These are phyloP conservation scores for Diospyros kaki DNA, from an alignment of 148 eudicot genomes.

Conservation along the genomic window DNA sequence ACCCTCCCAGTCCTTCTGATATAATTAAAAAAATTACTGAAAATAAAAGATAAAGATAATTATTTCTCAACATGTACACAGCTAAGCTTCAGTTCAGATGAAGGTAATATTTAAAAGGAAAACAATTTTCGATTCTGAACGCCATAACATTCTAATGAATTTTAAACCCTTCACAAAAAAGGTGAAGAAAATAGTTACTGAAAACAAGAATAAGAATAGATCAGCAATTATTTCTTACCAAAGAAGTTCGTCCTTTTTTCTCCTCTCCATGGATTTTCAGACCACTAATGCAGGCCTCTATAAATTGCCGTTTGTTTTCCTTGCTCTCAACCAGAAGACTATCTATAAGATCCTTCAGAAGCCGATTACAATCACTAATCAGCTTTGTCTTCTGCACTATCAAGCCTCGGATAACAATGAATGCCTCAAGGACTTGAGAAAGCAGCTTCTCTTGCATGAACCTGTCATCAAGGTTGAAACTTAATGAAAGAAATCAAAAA, in stretches of 20 bases:
- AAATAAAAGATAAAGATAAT: too few species aligned
- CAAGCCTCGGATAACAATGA: conserved; percentile 88
- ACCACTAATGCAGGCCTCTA: conserved; percentile 87
- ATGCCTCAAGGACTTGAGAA: conserved; percentile 93
- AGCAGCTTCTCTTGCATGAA: conserved; percentile 88
- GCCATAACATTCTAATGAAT: background rate
- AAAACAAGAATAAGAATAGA: background rate
- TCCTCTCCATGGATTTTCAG: conserved; percentile 86
- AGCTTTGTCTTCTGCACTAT: conserved; percentile 97
- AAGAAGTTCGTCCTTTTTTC: conserved; percentile 74
- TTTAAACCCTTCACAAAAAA: background rate
- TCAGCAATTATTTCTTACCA: conserved; percentile 38
- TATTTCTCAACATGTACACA: background rate
- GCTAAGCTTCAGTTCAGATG: background rate
- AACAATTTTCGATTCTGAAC: background rate
- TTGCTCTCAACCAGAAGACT: conserved; percentile 89
- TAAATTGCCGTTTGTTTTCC: conserved; percentile 89
- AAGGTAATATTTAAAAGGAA: background rate
- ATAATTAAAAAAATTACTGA: too few species aligned
- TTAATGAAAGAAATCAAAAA: background rate
- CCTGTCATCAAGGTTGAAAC: conserved; percentile 35
- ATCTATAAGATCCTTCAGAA: conserved; percentile 91
- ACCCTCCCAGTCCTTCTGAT: too few species aligned
- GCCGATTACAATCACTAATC: conserved; percentile 87
- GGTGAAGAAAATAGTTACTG: conserved; percentile 5